Base-by-base conservation (phyloP, 768 basidiomycete species). In the Sarcodon aspratus region DNA sequence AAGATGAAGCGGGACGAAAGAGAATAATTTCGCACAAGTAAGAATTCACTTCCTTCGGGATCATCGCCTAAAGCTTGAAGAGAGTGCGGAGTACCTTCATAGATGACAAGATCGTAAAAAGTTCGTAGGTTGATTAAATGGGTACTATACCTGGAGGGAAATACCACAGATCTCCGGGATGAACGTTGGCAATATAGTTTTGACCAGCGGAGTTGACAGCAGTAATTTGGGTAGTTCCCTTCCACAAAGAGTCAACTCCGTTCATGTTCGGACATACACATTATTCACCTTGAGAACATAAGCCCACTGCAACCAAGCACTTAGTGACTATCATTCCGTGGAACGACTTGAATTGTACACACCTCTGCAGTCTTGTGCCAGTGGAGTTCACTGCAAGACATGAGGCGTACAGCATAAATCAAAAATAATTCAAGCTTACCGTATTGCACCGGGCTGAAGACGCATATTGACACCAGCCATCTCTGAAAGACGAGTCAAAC, bases 81-180 rank as follows among this genome's bases (percentile, higher is more conserved):
- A 21, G 71, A 72, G 55, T 79, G 76, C 0, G 76, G 76, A 47
- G 70, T 67, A 27, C 21, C 21, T 27, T 27, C 21, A 27, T 27
- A 27, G 21, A 27, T 27, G 21, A 27, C 21, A 27, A 27, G 21
- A 27, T 27, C 21, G 21, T 27, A 27, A 27, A 27, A 27, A 27
- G 21, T 27, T 27, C 21, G 21, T 27, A 27, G 21, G 21, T 27
- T 27, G 21, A 2, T 5, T 27, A 5, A 27, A 27, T 27, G 5
- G 21, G 21, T 27, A 27, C 21, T 27, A 5, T 27, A 3, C 74
- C 75, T 9, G 76, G 62, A n/a, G 74, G 75, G 64, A 76, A 75
- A 61, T 66, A 78, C 75, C 76, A 76, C 1, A 76, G 55, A 54
- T 76, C 75, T 3, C 73, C 75, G 33, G 70, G 62, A 33, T 61